Percentiles rank a stretch among this genome's conserved stretches.
These are phyloP conservation scores for Myochromella boudieri DNA, from an alignment of 768 basidiomycete species.

Conservation along the genomic window DNA sequence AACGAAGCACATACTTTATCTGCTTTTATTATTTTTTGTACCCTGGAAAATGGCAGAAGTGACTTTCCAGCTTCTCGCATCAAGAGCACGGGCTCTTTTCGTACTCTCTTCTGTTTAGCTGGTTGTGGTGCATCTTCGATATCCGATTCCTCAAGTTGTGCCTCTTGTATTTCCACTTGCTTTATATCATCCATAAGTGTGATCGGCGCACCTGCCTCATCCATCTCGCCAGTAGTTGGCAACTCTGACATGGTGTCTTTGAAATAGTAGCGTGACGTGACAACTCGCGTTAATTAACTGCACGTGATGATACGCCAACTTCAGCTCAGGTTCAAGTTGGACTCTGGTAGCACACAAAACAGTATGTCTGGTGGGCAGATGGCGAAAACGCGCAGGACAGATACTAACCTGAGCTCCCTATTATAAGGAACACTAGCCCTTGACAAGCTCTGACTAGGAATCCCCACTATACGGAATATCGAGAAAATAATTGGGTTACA, in stretches of 20 bases:
- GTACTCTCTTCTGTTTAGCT: constrained; percentile 28
- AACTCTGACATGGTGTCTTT: constrained; percentile 11
- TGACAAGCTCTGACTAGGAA: too few species aligned
- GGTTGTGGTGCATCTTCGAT: constrained; percentile 7
- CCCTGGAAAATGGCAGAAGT: constrained; percentile 69
- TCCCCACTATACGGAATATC: too few species aligned
- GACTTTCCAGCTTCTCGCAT: constrained; percentile 60
- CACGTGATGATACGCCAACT: constrained; percentile 11
- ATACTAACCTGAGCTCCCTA: too few species aligned
- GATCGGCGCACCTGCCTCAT: constrained; percentile 1
- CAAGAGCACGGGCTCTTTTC: constrained; percentile 24
- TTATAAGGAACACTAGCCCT: too few species aligned
- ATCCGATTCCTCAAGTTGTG: neutral
- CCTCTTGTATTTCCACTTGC: neutral
- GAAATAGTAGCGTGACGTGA: constrained; percentile 11
- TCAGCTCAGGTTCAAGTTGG: too few species aligned
- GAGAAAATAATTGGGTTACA: too few species aligned
- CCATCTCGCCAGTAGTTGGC: neutral
- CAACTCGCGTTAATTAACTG: constrained; percentile 13
- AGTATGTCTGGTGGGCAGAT: too few species aligned
- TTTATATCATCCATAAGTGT: neutral
- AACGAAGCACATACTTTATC: constrained; percentile 58
- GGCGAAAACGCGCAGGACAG: too few species aligned
- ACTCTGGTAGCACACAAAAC: too few species aligned
- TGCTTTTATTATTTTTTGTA: constrained; percentile 84